These are phyloP conservation scores for Paspalum vaginatum DNA, from an alignment of 176 grass and related monocot species.

Conservation along the genomic window DNA sequence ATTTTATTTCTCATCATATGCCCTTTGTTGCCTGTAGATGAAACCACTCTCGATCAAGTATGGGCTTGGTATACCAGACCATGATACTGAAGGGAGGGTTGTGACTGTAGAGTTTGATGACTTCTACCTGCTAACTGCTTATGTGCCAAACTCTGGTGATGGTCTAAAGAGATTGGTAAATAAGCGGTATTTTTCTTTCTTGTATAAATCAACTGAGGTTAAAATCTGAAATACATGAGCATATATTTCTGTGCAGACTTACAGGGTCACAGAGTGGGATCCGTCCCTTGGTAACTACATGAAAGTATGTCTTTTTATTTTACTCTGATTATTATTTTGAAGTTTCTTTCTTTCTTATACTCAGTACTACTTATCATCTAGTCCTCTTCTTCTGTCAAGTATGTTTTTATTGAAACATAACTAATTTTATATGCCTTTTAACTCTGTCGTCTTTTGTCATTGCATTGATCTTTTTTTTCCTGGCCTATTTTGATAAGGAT, in stretches of 20 bases:
- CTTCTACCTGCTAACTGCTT: conserved; percentile 72
- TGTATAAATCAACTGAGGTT: conserved; percentile 3
- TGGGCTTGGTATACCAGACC: conserved; percentile 72
- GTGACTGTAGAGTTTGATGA: conserved; percentile 69
- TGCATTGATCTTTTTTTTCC: not conserved
- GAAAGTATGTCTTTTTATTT: conserved; percentile 61
- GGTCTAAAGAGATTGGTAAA: conserved; percentile 67
- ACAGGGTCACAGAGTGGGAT: conserved; percentile 70
- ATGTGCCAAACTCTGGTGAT: conserved; percentile 86
- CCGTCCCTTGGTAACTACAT: conserved; percentile 69
- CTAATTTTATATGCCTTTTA: not conserved
- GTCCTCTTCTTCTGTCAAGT: not conserved
- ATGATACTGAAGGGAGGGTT: conserved; percentile 81
- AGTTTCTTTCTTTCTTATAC: not conserved
- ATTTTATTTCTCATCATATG: conserved; percentile 23
- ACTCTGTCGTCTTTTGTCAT: not conserved
- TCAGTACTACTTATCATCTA: not conserved
- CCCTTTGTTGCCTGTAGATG: conserved; percentile 38
- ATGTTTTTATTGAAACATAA: conserved; percentile 14
- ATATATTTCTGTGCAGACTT: conserved; percentile 50
- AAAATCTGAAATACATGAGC: conserved; percentile 21
- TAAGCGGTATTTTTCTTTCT: conserved; percentile 7
- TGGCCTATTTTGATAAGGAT: not conserved
- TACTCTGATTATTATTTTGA: conserved; percentile 18
- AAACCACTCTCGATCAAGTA: conserved; percentile 78